A percentile compares a stretch with the other conserved stretches of the same genome.
phyloP scores from a whole-genome alignment of 148 eudicot species.

The Chenopodium quinoa region DNA sequence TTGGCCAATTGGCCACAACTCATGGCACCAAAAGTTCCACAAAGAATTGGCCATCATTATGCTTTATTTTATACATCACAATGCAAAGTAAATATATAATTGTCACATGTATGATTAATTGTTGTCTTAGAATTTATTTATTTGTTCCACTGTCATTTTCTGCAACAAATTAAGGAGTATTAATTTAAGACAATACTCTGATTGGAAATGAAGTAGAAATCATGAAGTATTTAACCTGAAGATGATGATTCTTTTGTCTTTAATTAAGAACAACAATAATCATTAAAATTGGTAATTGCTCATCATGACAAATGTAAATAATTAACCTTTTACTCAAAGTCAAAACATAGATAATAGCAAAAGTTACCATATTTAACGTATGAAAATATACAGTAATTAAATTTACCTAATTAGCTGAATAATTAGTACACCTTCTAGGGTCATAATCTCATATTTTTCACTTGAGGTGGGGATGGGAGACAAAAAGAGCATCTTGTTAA shows the following conservation, averaged over 20 bases:
- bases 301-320: not conserved
- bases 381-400: not conserved
- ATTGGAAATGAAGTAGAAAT: constrained; percentile 27
- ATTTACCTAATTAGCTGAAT: not conserved
- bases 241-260: constrained; percentile 27
- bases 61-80: not conserved
- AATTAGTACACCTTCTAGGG: constrained; percentile 6
- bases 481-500: not conserved
- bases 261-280: constrained; percentile 11
- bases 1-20: too few relatives aligned
- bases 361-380: not conserved
- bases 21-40: not conserved
- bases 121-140: too few relatives aligned
- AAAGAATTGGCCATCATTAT: not conserved
- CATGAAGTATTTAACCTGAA: constrained; percentile 11
- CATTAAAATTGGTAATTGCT: constrained; percentile 22
- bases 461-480: constrained; percentile 14
- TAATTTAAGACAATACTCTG: constrained; percentile 7
- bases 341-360: constrained; percentile 16
- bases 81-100: too few relatives aligned
- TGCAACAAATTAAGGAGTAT: constrained; percentile 15
- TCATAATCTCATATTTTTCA: constrained; percentile 20
- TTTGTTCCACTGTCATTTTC: constrained; percentile 1
- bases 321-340: constrained; percentile 20
- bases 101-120: too few relatives aligned